Evolutionary conservation across 257 asterid species (phyloP).

Genomic region (Ilex asprella): DNA sequence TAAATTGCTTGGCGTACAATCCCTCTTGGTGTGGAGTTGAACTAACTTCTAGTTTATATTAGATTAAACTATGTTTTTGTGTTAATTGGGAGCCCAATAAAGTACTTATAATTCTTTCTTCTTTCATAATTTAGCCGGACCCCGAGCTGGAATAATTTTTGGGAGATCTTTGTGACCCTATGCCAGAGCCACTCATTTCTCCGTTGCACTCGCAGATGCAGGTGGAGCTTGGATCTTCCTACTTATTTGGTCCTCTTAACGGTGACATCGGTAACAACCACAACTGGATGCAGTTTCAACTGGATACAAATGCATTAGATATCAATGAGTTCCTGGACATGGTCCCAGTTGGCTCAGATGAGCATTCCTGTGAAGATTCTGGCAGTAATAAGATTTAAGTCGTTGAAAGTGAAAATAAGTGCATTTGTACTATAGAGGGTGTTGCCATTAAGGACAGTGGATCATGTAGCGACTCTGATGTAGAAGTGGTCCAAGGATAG

Average conservation of each 20-base stretch:
- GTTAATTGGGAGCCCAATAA: no score
- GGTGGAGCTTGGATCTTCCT: not conserved
- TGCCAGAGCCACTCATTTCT: not conserved
- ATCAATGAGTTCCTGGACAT: not conserved
- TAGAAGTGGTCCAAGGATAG: not conserved
- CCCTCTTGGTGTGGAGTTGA: not conserved
- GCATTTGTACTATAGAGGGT: not conserved
- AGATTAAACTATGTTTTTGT: not conserved
- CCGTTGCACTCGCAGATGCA: not conserved
- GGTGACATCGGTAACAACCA: not conserved
- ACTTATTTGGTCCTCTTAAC: not conserved
- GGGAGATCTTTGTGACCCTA: not conserved
- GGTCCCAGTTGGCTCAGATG: not conserved
- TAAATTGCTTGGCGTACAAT: not conserved
- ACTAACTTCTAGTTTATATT: not conserved
- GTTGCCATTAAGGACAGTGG: not conserved
- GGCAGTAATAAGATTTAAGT: not conserved
- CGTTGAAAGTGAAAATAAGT: not conserved
- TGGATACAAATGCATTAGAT: not conserved
- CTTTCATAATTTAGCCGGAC: not conserved
- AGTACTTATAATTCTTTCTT: not conserved
- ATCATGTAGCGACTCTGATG: not conserved
- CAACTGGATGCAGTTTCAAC: not conserved
- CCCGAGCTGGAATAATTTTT: not conserved
- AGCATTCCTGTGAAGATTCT: not conserved